Percentiles rank a stretch among this genome's conserved stretches.
phyloP scores from a whole-genome alignment of 2,329 filamentous ascomycete genomes.

The Penicillium freii region DNA sequence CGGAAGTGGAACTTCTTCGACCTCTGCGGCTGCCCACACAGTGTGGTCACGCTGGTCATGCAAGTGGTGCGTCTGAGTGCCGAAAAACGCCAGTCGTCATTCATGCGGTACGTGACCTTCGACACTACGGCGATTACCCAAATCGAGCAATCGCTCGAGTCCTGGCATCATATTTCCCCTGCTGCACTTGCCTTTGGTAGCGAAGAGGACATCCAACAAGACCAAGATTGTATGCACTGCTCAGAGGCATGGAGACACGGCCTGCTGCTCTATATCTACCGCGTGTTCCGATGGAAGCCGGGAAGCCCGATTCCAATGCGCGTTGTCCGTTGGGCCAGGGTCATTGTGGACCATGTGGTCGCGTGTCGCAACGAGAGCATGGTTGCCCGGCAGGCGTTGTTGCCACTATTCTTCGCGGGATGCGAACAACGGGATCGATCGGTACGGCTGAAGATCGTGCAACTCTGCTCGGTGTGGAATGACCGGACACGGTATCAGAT shows the following conservation, averaged over 20 bases:
- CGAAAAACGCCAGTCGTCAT: background rate
- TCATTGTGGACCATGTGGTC: background rate
- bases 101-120: background rate
- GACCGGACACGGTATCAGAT: background rate
- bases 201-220: background rate
- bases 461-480: background rate
- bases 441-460: background rate
- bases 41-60: background rate
- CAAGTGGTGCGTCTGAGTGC: background rate
- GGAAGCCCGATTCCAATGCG: background rate
- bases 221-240: background rate
- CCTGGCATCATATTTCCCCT: background rate
- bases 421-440: background rate
- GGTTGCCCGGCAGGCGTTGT: background rate
- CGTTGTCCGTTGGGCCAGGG: background rate
- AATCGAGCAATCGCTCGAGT: background rate
- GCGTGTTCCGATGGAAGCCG: background rate
- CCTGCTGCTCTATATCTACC: background rate
- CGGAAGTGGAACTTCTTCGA: background rate
- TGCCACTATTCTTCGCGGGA: background rate
- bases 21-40: background rate
- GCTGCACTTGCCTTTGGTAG: background rate
- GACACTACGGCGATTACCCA: background rate
- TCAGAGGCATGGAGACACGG: background rate
- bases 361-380: background rate